Evolutionary conservation across 2,329 filamentous ascomycete genomes (phyloP).

Genomic region (Sclerotinia nivalis): DNA sequence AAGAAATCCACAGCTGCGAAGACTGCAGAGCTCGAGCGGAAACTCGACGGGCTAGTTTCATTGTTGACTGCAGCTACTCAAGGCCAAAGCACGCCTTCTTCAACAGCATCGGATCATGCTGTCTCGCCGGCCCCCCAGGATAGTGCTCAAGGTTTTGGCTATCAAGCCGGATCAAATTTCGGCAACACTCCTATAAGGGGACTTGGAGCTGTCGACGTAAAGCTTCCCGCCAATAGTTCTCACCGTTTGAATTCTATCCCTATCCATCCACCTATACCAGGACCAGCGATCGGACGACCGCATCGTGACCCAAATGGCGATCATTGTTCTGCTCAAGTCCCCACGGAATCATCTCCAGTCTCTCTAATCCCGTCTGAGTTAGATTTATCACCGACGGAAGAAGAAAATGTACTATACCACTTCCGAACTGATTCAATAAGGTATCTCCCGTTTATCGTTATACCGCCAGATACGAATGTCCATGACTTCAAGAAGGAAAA

Average conservation of each 20-base stretch:
- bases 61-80: slow-evolving; percentile 15
- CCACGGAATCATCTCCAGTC: neutral
- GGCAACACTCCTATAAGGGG: neutral
- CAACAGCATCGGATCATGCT: neutral
- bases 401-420: slow-evolving; percentile 45
- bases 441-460: slow-evolving; percentile 49
- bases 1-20: slow-evolving; percentile 25
- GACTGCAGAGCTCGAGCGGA: slow-evolving; percentile 29
- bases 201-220: neutral
- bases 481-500: slow-evolving; percentile 44
- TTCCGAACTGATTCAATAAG: slow-evolving; percentile 48
- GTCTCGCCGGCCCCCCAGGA: neutral
- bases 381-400: slow-evolving; percentile 42
- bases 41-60: slow-evolving; percentile 28
- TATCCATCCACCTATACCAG: neutral
- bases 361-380: slow-evolving; percentile 13
- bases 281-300: neutral
- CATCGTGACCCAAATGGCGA: neutral
- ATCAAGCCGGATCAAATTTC: neutral
- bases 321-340: neutral
- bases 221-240: slow-evolving; percentile 5
- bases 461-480: slow-evolving; percentile 45
- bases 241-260: neutral
- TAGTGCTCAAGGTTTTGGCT: neutral
- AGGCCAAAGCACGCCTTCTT: neutral